Base-by-base conservation (phyloP, 345 rosid genomes). In the Linum tenue region DNA sequence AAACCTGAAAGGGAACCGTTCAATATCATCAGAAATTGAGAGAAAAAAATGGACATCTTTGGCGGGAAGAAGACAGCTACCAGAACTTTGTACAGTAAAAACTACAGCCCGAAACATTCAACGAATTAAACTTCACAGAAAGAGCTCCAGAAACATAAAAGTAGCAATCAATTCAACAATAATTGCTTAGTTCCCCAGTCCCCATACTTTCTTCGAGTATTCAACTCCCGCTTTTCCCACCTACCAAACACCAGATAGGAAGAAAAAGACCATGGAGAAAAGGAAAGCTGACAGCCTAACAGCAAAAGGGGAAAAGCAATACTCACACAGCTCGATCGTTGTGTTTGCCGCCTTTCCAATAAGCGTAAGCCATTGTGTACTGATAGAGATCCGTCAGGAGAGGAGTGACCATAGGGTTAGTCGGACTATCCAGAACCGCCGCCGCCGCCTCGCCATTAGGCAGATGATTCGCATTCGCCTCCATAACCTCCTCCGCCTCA, bases 331-430 rank as follows among this genome's bases (percentile, higher is more conserved):
- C 82, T 50, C 87, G 85, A 22, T 91, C 97, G 64, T 73, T 53
- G 66, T 90, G 92, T 77, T 94, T 94, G 63, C 84, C 81, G 66
- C 96, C 99, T 79, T 88, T 94, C 99, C 99, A 90, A 73, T 88
- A 91, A 78, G 99, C 96, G 60, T 88, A 94, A 51, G 97, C 89
- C 97, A 94, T 91, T 67, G 97, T 85, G 80, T 90, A 94, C 87
- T 94, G 97, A 73, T 90, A 94, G 56, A 86, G 97, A 84, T 94
- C 99, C 57, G 90, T 94, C 63, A 90, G 76, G 7, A 94, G 84
- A n/a, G 99, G 97, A 6, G 99, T 90, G 0, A 85, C 96, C 90
- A 94, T 90, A 16, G 97, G 95, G 75, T 94, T 94, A 3, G 97
- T 86, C 40, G 99, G 97, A 9, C 81, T 84, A 5, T 64, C 69